phyloP scores from a whole-genome alignment of 2,329 filamentous ascomycete species.

The Exophiala phaeomuriformis region DNA sequence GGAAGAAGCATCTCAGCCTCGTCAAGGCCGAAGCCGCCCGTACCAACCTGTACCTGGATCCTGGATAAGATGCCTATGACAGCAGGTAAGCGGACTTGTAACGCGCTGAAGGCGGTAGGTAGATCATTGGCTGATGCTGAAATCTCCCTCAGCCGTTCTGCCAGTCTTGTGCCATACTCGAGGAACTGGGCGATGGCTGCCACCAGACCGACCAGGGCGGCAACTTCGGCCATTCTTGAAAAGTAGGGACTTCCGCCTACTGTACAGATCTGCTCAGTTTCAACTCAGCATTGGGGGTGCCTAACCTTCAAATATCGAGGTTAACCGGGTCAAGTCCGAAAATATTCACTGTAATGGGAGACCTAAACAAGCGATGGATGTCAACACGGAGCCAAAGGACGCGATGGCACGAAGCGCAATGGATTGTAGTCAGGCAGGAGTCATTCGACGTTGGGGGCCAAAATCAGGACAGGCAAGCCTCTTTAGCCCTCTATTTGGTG shows the following conservation, averaged over 20 bases:
- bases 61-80: conserved; percentile 44
- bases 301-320: too few relatives aligned
- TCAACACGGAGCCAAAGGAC: too few relatives aligned
- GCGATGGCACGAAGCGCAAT: too few relatives aligned
- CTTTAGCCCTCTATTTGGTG: too few relatives aligned
- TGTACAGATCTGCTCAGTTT: too few relatives aligned
- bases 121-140: background rate
- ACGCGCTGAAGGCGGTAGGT: background rate
- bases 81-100: background rate
- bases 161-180: conserved; percentile 2
- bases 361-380: too few relatives aligned
- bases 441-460: too few relatives aligned
- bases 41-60: conserved; percentile 82
- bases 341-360: too few relatives aligned
- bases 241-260: background rate
- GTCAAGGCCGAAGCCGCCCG: conserved; percentile 84
- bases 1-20: conserved; percentile 1
- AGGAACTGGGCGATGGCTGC: conserved; percentile 2
- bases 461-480: too few relatives aligned
- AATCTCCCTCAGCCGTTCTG: background rate
- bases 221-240: conserved; percentile 2
- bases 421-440: too few relatives aligned
- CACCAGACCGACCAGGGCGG: conserved; percentile 22
- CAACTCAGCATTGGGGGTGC: too few relatives aligned
- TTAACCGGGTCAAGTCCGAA: too few relatives aligned